phyloP scores from a whole-genome alignment of 164 flowering plant species.

The Umbilicus rupestris region DNA sequence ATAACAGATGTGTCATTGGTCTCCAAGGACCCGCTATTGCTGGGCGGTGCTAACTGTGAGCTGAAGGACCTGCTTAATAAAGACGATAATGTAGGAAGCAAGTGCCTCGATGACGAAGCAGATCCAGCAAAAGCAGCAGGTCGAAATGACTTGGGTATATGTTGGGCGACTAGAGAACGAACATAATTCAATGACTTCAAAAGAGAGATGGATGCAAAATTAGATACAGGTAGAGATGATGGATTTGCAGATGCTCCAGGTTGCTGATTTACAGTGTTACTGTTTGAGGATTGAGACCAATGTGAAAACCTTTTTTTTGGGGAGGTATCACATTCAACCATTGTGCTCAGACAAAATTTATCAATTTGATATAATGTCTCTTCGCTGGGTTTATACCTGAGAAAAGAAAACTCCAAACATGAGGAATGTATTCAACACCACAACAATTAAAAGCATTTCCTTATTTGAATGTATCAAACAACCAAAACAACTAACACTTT shows the following conservation, averaged over 20 bases:
- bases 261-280: slow-evolving; percentile 26
- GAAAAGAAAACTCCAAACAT: not conserved
- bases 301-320: slow-evolving; percentile 42
- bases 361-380: slow-evolving; percentile 80
- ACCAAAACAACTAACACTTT: not conserved
- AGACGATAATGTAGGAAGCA: slow-evolving; percentile 81
- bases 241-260: slow-evolving; percentile 35
- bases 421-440: not conserved
- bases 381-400: slow-evolving; percentile 85
- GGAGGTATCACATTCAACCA: slow-evolving; percentile 63
- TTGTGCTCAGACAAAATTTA: slow-evolving; percentile 65
- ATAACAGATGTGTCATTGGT: slow-evolving; percentile 40
- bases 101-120: slow-evolving; percentile 54
- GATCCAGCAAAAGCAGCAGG: slow-evolving; percentile 78
- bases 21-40: slow-evolving; percentile 50
- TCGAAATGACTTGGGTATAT: slow-evolving; percentile 73
- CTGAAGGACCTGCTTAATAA: slow-evolving; percentile 76
- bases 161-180: slow-evolving; percentile 72
- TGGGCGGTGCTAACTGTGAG: slow-evolving; percentile 59
- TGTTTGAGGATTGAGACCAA: slow-evolving; percentile 37
- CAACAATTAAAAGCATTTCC: not conserved
- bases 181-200: slow-evolving; percentile 82
- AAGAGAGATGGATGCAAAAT: slow-evolving; percentile 67
- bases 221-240: slow-evolving; percentile 56
- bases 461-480: not conserved